A percentile compares a stretch with the other conserved stretches of the same genome.
These are phyloP conservation scores for Bremia lactucae DNA, from an alignment of 352 stramenopile species.

Conservation along the genomic window DNA sequence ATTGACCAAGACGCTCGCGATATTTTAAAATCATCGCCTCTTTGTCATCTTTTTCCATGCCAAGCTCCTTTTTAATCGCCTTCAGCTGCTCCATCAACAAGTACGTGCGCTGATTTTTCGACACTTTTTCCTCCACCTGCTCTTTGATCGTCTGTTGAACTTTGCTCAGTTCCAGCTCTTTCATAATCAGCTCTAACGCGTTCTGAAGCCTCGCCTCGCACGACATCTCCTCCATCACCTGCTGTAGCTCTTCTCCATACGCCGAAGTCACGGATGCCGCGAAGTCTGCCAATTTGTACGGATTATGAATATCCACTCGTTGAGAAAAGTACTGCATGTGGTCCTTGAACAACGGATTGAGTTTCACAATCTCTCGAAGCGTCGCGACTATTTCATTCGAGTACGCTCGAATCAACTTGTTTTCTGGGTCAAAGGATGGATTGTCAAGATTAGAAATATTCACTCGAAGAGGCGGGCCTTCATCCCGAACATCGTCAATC, in stretches of 20 bases:
- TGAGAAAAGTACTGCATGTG: constrained; percentile 96
- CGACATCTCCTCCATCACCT: constrained; percentile 93
- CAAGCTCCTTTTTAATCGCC: constrained; percentile 99
- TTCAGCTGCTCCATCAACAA: constrained; percentile 98
- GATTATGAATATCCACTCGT: constrained; percentile 91
- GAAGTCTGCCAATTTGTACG: constrained; percentile 97
- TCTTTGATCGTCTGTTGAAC: constrained; percentile 96
- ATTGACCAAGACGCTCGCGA: constrained; percentile 72
- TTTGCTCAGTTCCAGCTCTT: constrained; percentile 93
- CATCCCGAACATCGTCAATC: constrained; percentile 64
- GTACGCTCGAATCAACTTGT: constrained; percentile 90
- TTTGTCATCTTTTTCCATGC: constrained; percentile 99
- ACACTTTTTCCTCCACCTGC: constrained; percentile 87
- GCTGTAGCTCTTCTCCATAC: constrained; percentile 87
- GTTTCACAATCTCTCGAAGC: constrained; percentile 93
- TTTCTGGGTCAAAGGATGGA: constrained; percentile 52
- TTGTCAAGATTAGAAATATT: constrained; percentile 71
- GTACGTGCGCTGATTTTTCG: constrained; percentile 96
- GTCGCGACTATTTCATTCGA: constrained; percentile 97
- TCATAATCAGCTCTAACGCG: constrained; percentile 92
- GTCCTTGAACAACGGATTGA: constrained; percentile 96
- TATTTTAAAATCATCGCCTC: constrained; percentile 96
- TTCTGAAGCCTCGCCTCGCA: constrained; percentile 92
- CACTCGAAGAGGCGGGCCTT: constrained; percentile 46
- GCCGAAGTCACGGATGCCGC: constrained; percentile 91